Conservation (phyloP, 257 asterid species). For the Plantago ovata region DNA sequence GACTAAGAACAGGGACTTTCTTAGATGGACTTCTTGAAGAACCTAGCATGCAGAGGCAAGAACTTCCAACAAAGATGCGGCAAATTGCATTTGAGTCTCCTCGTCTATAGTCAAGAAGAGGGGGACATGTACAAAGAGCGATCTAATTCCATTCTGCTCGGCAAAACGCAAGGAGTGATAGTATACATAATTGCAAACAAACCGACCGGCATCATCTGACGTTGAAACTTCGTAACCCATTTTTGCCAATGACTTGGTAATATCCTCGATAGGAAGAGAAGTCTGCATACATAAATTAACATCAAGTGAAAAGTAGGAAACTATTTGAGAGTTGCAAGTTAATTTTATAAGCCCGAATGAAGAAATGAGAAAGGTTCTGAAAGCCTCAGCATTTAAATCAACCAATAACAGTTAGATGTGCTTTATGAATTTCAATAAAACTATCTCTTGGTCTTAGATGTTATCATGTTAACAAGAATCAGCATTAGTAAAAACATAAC, state of each 20-base stretch:
- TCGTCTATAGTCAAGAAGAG: conserved; percentile 85
- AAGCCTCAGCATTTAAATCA: too few relatives aligned
- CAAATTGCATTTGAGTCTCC: conserved; percentile 96
- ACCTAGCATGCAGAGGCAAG: conserved; percentile 57
- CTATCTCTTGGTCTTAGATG: too few relatives aligned
- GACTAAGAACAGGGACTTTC: neutral
- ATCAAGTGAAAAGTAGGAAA: neutral
- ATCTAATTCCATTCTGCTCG: conserved; percentile 72
- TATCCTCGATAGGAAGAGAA: conserved; percentile 66
- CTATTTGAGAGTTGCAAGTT: too few relatives aligned
- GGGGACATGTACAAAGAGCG: conserved; percentile 89
- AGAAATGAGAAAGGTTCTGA: too few relatives aligned
- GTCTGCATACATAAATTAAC: conserved; percentile 37
- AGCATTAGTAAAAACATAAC: neutral
- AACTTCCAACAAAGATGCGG: conserved; percentile 73
- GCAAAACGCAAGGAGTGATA: conserved; percentile 91
- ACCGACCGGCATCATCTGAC: conserved; percentile 93
- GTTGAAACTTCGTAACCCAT: conserved; percentile 82
- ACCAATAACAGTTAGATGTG: neutral
- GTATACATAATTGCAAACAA: conserved; percentile 93
- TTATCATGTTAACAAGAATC: neutral
- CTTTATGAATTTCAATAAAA: too few relatives aligned
- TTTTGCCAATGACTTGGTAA: conserved; percentile 54
- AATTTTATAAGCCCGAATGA: too few relatives aligned
- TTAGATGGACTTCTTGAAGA: neutral